Evolutionary conservation across 208 protist species (phyloP).

Genomic region (Balamuthia mandrillaris): DNA sequence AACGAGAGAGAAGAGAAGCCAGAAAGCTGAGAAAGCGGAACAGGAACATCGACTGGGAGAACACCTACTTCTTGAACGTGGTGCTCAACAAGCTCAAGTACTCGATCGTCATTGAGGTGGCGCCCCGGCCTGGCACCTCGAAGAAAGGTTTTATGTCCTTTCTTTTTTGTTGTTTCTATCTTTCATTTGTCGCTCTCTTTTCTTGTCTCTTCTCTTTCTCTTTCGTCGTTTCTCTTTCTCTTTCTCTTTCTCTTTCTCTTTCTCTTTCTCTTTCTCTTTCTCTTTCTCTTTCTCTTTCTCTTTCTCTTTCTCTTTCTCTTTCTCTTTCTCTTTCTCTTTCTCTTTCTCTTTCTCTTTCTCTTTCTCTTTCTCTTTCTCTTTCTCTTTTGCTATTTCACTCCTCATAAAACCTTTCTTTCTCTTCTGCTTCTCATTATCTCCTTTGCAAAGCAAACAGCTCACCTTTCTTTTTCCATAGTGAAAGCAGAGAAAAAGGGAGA

Average conservation of each 20-base stretch:
- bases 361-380: not conserved
- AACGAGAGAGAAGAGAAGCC: not conserved
- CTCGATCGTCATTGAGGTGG: not conserved
- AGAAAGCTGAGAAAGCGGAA: not conserved
- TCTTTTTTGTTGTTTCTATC: not conserved
- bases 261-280: not conserved
- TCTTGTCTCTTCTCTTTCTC: not conserved
- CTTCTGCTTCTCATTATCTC: no score
- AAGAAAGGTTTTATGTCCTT: not conserved
- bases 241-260: not conserved
- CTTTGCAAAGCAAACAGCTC: no score
- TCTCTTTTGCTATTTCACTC: no score
- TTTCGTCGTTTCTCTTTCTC: not conserved
- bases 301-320: not conserved
- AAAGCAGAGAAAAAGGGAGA: no score
- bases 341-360: not conserved
- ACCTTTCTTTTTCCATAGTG: no score
- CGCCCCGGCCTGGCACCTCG: not conserved
- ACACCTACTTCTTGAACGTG: constrained; percentile 27
- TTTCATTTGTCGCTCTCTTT: not conserved
- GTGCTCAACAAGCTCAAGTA: constrained; percentile 25
- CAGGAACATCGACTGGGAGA: not conserved
- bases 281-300: not conserved
- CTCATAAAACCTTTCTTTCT: no score
- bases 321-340: not conserved